Evolutionary conservation across 1,139 yeast genomes (phyloP).

Genomic region (Cylindricascospora bacillispora): DNA sequence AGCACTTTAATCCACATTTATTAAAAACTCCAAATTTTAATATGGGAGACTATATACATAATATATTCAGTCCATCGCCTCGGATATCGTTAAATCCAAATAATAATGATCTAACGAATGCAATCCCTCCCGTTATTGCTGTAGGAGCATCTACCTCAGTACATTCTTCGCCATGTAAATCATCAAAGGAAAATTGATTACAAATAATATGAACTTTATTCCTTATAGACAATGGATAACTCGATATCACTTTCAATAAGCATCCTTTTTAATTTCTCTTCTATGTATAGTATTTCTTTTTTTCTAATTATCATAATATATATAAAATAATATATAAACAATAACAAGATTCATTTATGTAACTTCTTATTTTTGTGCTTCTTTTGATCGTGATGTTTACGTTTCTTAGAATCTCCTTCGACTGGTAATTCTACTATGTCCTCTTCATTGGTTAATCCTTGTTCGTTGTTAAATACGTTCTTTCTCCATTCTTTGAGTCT

Average conservation of each 20-base stretch:
- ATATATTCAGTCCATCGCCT: slow-evolving; percentile 27
- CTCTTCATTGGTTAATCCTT: slow-evolving; percentile 34
- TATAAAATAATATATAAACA: too few relatives aligned
- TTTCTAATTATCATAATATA: too few relatives aligned
- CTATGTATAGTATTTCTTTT: too few relatives aligned
- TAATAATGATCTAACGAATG: background rate
- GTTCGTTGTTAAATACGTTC: slow-evolving; percentile 55
- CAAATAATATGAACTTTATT: too few relatives aligned
- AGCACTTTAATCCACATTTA: slow-evolving; percentile 8
- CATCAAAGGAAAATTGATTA: too few relatives aligned
- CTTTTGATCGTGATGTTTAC: slow-evolving; percentile 1
- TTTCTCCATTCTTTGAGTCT: slow-evolving; percentile 84
- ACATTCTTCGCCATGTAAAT: slow-evolving; percentile 2
- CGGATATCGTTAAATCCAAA: slow-evolving; percentile 8
- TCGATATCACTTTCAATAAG: too few relatives aligned
- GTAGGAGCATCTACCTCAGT: slow-evolving; percentile 1
- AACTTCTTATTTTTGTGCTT: slow-evolving; percentile 2
- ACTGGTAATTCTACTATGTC: slow-evolving; percentile 2
- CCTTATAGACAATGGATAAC: too few relatives aligned
- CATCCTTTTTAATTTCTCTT: too few relatives aligned
- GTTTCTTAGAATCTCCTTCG: slow-evolving; percentile 1
- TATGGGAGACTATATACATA: slow-evolving; percentile 27
- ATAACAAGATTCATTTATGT: too few relatives aligned
- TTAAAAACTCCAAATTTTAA: slow-evolving; percentile 24
- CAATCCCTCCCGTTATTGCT: background rate